Percentiles rank a stretch among this genome's conserved stretches.
These are phyloP conservation scores for Trypanosoma conorhini DNA, from an alignment of 208 protist genomes.

Conservation along the genomic window DNA sequence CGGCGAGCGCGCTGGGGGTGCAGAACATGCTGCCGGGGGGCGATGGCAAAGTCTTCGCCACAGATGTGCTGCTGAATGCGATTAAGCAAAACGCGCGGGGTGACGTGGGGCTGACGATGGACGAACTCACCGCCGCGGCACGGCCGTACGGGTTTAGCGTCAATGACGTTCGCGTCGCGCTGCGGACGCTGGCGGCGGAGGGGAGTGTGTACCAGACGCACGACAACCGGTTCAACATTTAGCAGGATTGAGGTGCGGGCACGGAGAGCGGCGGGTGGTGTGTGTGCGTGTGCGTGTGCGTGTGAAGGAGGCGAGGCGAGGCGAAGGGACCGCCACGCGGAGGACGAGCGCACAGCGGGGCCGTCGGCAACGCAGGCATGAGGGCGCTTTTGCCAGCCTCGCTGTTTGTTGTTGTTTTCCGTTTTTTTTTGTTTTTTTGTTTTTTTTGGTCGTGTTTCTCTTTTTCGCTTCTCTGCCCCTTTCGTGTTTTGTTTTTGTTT, in stretches of 20 bases:
- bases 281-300: not conserved
- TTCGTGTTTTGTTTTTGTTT: too few relatives aligned
- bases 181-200: conserved; percentile 69
- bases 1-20: conserved; percentile 46
- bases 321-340: too few relatives aligned
- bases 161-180: conserved; percentile 65
- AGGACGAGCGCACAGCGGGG: too few relatives aligned
- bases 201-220: conserved; percentile 87
- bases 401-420: too few relatives aligned
- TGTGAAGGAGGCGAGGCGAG: not conserved
- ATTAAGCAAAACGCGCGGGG: conserved; percentile 62
- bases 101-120: conserved; percentile 72
- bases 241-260: conserved; percentile 26
- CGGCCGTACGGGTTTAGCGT: conserved; percentile 68
- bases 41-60: conserved; percentile 67
- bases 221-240: conserved; percentile 84
- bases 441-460: too few relatives aligned
- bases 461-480: too few relatives aligned
- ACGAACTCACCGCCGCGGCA: conserved; percentile 67
- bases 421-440: too few relatives aligned
- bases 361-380: too few relatives aligned
- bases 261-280: not conserved
- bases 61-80: conserved; percentile 69
- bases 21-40: conserved; percentile 78
- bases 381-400: too few relatives aligned